Evolutionary conservation across 257 asterid species (phyloP), one percentile per base, ranked within the genome.

Genomic region (Echites panduratus): DNA sequence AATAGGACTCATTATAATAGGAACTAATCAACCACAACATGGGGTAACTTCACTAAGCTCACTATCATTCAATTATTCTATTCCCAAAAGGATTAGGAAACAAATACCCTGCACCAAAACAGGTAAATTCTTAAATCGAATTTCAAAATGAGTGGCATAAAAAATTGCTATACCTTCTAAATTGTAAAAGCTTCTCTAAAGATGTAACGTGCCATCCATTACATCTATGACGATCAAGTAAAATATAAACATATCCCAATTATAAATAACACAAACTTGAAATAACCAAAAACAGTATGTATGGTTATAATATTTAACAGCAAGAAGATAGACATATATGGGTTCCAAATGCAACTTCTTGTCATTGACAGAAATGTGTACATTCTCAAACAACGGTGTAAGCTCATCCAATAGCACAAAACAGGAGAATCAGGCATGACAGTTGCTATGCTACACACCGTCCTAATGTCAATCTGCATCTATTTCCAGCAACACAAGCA

Each of bases 381-480:
- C 68, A 64, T 64, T 64, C 69, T 64, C 49, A 64, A 11, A 19
- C 24, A n/a, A 64, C 11, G 40, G 5, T 32, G 38, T 24, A 48
- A 47, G 20, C 57, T 68, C 58, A 68, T 45, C 58, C 41, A 27
- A 47, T 17, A 9, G 14, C 58, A 68, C n/a, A 68, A 45, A 38
- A 26, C 24, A 16, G 38, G 71, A 22, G 70, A 66, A 41, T 66
- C 35, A 22, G n/a, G 32, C 54, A 27, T 14, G 13, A 12, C 10
- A 9, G 16, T 49, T 47, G 26, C 27, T 8, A 11, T 41, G 70
- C 8, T 45, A 45, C 22, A 67, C 41, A 67, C 7, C 16, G 20
- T 67, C 57, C 57, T 45, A 67, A 24, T 43, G 57, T 44, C 71
- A 38, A 35, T 67, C 41, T 12, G 57, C 71, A 67, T 45, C 57